Evolutionary conservation across 768 basidiomycete genomes (phyloP).

Genomic region (Suillus clintonianus): DNA sequence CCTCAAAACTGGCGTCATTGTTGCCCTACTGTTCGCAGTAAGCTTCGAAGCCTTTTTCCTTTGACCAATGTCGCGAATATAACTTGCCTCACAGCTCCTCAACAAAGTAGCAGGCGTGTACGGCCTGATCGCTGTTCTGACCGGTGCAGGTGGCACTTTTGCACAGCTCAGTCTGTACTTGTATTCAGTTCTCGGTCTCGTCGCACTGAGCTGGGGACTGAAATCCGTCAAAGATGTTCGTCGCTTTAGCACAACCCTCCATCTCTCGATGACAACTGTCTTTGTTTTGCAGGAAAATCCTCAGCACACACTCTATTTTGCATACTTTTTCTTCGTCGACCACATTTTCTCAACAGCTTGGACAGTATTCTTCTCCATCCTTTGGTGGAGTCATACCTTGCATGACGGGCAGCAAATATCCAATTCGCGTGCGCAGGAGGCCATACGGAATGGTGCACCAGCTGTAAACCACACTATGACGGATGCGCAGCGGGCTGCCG

Average conservation of each 20-base stretch:
- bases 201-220: slow-evolving; percentile 84
- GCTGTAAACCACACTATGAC: slow-evolving; percentile 56
- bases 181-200: slow-evolving; percentile 84
- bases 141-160: slow-evolving; percentile 91
- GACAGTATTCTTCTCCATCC: slow-evolving; percentile 88
- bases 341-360: slow-evolving; percentile 88
- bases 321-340: slow-evolving; percentile 90
- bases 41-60: slow-evolving; percentile 29
- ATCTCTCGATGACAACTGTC: background rate
- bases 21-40: slow-evolving; percentile 89
- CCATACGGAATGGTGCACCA: slow-evolving; percentile 64
- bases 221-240: slow-evolving; percentile 82
- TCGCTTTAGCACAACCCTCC: slow-evolving; percentile 15
- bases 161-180: slow-evolving; percentile 91
- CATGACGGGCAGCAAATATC: slow-evolving; percentile 84
- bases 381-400: slow-evolving; percentile 90
- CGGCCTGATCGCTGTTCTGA: slow-evolving; percentile 88
- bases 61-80: slow-evolving; percentile 3
- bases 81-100: slow-evolving; percentile 55
- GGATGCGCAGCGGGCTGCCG: slow-evolving; percentile 62
- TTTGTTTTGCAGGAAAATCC: slow-evolving; percentile 76
- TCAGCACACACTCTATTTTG: slow-evolving; percentile 81
- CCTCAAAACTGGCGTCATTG: slow-evolving; percentile 89
- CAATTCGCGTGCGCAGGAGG: slow-evolving; percentile 88
- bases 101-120: slow-evolving; percentile 99